Evolutionary conservation across 805 yeast species (phyloP), one percentile per base, ranked within the genome.

Genomic region (Metschnikowia henanensis): DNA sequence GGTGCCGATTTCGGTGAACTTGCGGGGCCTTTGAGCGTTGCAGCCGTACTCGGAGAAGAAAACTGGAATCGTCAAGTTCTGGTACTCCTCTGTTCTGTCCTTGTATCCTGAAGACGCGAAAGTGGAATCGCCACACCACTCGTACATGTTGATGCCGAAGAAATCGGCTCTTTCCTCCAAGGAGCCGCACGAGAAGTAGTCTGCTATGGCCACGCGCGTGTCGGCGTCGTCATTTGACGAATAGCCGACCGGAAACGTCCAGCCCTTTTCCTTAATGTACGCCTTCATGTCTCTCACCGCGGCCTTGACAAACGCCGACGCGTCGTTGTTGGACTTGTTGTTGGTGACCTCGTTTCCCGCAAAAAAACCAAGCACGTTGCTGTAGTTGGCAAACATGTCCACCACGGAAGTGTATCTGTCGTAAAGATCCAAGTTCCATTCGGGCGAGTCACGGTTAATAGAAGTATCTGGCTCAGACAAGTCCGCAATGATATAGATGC

Each of bases 291-390:
- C 99, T 67, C 99, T 84, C 49, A 94, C 77, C 15, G 98, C 96
- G 23, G 98, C 97, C 75, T 92, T 94, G 45, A 94, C 96, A 66
- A 83, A 92, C 1, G 97, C 89, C 22, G 97, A 90, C 25, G 97
- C 87, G 55, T 81, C 84, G 12, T 97, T 87, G 66, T 88, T 91
- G 37, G 89, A 70, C 34, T 67, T 69, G 60, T 87, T 89, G 66
- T 91, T 92, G 47, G 92, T 81, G 41, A 94, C 98, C 76, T 92
- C 99, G 68, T 94, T 94, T 49, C 98, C 99, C 22, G 98, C 98
- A 68, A 92, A 91, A 77, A 88, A 91, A 2, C 98, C 99, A 51
- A 92, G 74, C 16, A 88, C 79, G 67, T 92, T 92, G 37, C 83
- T 68, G 69, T 91, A 92, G 56, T 77, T 73, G 46, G 81, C 79